These are phyloP conservation scores for Ustulina deusta DNA, from an alignment of 2,329 filamentous ascomycete species.

Conservation along the genomic window DNA sequence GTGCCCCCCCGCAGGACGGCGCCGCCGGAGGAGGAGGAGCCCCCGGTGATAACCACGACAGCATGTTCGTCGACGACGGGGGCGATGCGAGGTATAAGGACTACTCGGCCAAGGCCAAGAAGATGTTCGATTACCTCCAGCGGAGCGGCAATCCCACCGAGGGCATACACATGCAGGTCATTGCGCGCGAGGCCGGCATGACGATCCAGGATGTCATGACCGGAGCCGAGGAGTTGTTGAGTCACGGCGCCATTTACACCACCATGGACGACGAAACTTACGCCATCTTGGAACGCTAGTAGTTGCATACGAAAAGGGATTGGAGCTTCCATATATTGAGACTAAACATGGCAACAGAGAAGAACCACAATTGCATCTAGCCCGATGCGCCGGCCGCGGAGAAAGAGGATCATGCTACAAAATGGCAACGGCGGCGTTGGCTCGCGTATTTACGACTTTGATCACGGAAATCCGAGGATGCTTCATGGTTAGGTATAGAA, in stretches of 20 bases:
- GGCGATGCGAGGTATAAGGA: conserved; percentile 57
- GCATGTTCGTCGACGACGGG: conserved; percentile 67
- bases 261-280: conserved; percentile 95
- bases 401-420: conserved; percentile 44
- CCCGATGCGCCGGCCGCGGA: conserved; percentile 26
- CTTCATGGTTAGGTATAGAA: conserved; percentile 22
- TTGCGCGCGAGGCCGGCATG: conserved; percentile 75
- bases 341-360: neutral
- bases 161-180: conserved; percentile 83
- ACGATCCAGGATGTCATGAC: conserved; percentile 76
- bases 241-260: conserved; percentile 82
- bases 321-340: neutral
- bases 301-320: neutral
- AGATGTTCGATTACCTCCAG: conserved; percentile 77
- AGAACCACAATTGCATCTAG: neutral
- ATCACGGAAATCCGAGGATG: conserved; percentile 13
- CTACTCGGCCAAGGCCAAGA: conserved; percentile 70
- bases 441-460: conserved; percentile 29
- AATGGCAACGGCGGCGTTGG: conserved; percentile 28
- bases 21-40: conserved; percentile 55
- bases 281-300: conserved; percentile 77
- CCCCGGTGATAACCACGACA: conserved; percentile 57
- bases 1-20: conserved; percentile 56
- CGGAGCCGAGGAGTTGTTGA: conserved; percentile 84
- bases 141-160: conserved; percentile 79